Conservation (phyloP, 805 yeast genomes). For the Starmerella sp. region DNA sequence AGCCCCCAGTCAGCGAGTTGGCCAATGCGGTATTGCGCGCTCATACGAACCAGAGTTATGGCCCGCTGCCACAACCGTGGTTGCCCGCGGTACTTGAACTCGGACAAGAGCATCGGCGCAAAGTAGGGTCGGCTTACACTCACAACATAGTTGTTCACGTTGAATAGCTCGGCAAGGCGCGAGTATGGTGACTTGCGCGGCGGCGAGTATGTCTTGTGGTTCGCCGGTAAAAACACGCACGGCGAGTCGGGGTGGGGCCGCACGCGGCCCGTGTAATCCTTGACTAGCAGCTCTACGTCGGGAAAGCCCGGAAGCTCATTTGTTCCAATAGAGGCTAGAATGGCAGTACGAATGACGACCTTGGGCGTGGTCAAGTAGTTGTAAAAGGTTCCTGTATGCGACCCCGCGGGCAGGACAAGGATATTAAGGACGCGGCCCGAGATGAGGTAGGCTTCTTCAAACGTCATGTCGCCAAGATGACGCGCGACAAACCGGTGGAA, state of each 20-base stretch:
- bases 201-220: conserved; percentile 32
- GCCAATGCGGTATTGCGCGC: conserved; percentile 72
- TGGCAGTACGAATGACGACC: conserved; percentile 71
- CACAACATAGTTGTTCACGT: conserved; percentile 85
- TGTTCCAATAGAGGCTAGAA: conserved; percentile 58
- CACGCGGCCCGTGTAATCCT: conserved; percentile 41
- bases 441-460: conserved; percentile 79
- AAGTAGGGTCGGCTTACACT: conserved; percentile 88
- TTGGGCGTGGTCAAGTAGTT: conserved; percentile 86
- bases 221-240: conserved; percentile 30
- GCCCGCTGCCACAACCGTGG: conserved; percentile 32
- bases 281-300: conserved; percentile 48
- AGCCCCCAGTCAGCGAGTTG: conserved; percentile 70
- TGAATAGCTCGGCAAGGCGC: conserved; percentile 79
- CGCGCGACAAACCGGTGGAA: conserved; percentile 69
- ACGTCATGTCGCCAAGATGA: conserved; percentile 71
- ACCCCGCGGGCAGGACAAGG: conserved; percentile 69
- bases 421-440: conserved; percentile 75
- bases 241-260: conserved; percentile 23
- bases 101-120: conserved; percentile 79
- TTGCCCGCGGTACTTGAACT: conserved; percentile 53
- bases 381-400: conserved; percentile 33
- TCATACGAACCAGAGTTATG: conserved; percentile 56
- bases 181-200: conserved; percentile 65
- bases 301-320: conserved; percentile 42